phyloP scores from a whole-genome alignment of 441 rosid genomes.

The Gossypium schwendimanii region DNA sequence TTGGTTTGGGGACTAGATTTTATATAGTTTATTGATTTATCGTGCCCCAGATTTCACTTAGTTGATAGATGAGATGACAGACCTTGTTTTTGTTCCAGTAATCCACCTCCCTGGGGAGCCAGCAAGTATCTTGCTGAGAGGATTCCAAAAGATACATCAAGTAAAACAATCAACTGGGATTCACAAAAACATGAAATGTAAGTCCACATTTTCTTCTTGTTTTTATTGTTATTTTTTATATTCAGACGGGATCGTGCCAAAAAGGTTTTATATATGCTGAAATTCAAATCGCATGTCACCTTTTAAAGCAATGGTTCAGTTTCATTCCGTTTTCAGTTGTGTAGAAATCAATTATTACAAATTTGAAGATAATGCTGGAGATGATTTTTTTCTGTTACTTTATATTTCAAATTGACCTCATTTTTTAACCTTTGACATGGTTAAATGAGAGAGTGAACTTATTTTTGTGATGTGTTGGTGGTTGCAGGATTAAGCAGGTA shows the following conservation, averaged over 20 bases:
- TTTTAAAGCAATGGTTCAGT: too few relatives aligned
- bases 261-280: too few relatives aligned
- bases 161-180: slow-evolving; percentile 21
- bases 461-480: background rate
- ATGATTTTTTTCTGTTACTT: background rate
- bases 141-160: slow-evolving; percentile 23
- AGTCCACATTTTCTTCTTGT: background rate
- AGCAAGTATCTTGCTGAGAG: slow-evolving; percentile 27
- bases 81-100: slow-evolving; percentile 17
- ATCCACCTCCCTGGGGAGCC: slow-evolving; percentile 32
- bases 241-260: too few relatives aligned
- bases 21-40: background rate
- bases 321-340: too few relatives aligned
- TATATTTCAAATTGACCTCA: background rate
- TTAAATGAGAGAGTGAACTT: background rate
- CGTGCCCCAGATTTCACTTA: too few relatives aligned
- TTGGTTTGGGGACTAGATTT: background rate
- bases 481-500: slow-evolving; percentile 25
- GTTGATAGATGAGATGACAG: too few relatives aligned
- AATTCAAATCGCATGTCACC: too few relatives aligned
- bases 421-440: background rate
- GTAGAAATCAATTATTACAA: too few relatives aligned
- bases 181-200: slow-evolving; percentile 24
- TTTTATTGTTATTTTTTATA: too few relatives aligned
- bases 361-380: background rate